Evolutionary conservation across 106 monocot species (phyloP).

Genomic region (Allium fistulosum): DNA sequence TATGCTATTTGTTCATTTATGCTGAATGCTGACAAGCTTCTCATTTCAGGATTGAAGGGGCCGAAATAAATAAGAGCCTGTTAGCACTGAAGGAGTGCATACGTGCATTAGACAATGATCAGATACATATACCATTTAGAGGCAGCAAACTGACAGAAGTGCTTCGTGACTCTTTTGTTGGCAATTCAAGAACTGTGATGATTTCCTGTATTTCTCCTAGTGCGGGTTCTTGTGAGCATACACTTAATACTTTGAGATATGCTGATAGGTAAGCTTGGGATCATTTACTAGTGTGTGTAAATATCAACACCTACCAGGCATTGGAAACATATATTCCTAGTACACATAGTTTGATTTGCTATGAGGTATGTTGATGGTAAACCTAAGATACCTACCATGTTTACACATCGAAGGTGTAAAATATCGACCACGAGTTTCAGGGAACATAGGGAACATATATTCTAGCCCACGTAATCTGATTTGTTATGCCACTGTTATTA

Average conservation of each 20-base stretch:
- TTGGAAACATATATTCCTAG: neutral
- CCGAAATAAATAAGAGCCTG: slow-evolving; percentile 97
- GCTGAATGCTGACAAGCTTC: neutral
- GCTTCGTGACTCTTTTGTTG: slow-evolving; percentile 91
- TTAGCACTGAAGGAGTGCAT: slow-evolving; percentile 93
- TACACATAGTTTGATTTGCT: neutral
- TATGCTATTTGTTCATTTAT: slow-evolving; percentile 1
- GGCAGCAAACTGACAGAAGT: slow-evolving; percentile 98
- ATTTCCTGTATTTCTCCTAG: slow-evolving; percentile 94
- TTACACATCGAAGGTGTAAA: too few species aligned
- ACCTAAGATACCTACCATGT: too few species aligned
- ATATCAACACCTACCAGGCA: neutral
- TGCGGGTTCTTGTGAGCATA: slow-evolving; percentile 93
- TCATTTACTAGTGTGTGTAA: neutral
- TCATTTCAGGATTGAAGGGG: slow-evolving; percentile 85
- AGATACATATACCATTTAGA: slow-evolving; percentile 90
- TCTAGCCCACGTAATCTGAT: too few species aligned
- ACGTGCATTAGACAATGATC: slow-evolving; percentile 94
- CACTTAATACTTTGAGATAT: slow-evolving; percentile 95
- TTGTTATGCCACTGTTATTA: too few species aligned
- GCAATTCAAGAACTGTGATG: slow-evolving; percentile 94
- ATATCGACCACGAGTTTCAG: too few species aligned
- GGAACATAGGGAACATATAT: neutral
- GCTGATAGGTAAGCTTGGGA: slow-evolving; percentile 65
- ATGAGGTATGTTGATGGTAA: neutral